Evolutionary conservation across 129 eudicot species (phyloP), one percentile per base, ranked within the genome.

Genomic region (Gnaphalium uliginosum): DNA sequence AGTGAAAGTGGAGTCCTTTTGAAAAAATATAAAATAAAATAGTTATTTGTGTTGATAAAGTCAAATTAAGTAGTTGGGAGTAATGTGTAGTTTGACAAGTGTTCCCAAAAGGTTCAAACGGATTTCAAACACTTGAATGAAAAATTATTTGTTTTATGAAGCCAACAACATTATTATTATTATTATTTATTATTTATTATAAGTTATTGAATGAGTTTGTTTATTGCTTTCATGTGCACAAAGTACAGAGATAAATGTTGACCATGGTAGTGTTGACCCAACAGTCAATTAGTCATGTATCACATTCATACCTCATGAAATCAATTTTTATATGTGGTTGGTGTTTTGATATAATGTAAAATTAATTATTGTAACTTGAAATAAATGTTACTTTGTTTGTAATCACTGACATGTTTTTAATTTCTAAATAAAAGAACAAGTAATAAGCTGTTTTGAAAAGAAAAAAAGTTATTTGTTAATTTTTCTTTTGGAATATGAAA

Each of bases 91-190:
- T 69, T 69, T 69, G 76, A 69, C 76, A 69, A 58, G 29, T 61
- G 65, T 78, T 72, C 77, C 72, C 61, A 71, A 68, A 78, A 59
- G 23, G 54, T 59, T 69, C 71, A 70, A 59, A 69, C 76, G 59
- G 32, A 58, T 77, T 46, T 61, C 57, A n/a, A 19, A 56, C 61
- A 56, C 25, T 56, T 56, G 6, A 25, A 60, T 60, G 68, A 73
- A 61, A 46, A 46, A 25, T 25, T n/a, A 37, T 59, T 72, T 43
- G 81, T 69, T 68, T 77, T 59, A 7, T 37, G 41, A 54, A 15
- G 6, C 46, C 74, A 56, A 69, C 74, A 69, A 8, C 62, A 48
- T 41, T 68, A 11, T 18, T 30, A n/a, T n/a, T n/a, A n/a, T n/a
- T n/a, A n/a, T n/a, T n/a, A n/a, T n/a, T 33, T 10, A 9, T 39